Evolutionary conservation across 805 yeast species (phyloP), one percentile per base, ranked within the genome.

Genomic region (Lipomyces mesembrius): DNA sequence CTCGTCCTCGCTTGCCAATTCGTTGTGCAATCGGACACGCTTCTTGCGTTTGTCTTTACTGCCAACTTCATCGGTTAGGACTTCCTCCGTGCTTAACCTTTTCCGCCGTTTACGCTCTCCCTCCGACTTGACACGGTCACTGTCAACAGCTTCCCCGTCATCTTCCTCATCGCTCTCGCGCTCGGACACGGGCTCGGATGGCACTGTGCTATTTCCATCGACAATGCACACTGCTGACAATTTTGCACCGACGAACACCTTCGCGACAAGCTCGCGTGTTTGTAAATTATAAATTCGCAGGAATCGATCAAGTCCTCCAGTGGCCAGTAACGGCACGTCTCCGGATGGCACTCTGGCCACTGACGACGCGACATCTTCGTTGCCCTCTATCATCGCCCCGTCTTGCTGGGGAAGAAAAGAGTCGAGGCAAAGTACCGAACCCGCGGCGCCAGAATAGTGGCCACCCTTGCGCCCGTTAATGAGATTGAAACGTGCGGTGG

Each of bases 221-320:
- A 88, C 70, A 0, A 88, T 74, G 64, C 82, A 73, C 27, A 88
- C 83, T 35, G 81, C 79, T 29, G 84, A 82, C 20, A 91, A 82
- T 75, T 90, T 92, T 4, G 91, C 85, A 1, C 96, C 96, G 34
- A 89, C 74, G 73, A 85, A 94, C 4, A 91, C 89, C 74, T 92
- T 92, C 7, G 87, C 92, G 9, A 86, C 77, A 59, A 86, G 80
- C 56, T 85, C 84, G 61, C 96, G 82, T 0, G 87, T 78, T 1
- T 79, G 79, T 3, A 87, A 75, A 67, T 92, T 89, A 77, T 85
- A 94, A 2, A 90, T 91, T 66, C 97, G 84, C 34, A 91, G 82
- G 74, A 92, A 94, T 74, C 97, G 83, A 75, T 95, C 99, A 27
- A 93, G 83, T 0, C 97, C 96, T 56, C 96, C 98, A 22, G 91